Percentiles rank a stretch among this genome's conserved stretches.
Evolutionary conservation across 371 early-diverging fungal species (phyloP).

Genomic region (Rhizopus arrhizus): DNA sequence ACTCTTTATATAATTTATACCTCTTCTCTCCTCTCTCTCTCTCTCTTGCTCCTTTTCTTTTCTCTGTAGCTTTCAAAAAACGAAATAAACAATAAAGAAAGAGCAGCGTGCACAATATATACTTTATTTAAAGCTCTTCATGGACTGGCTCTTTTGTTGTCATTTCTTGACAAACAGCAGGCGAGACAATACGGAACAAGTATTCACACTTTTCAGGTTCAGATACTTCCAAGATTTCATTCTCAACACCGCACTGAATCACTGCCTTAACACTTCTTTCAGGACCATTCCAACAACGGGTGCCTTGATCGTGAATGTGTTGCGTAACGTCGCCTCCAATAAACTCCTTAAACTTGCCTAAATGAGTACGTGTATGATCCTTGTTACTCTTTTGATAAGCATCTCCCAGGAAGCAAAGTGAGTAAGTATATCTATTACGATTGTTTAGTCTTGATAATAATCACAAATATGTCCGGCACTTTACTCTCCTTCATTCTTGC

Average conservation of each 20-base stretch:
- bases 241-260: slow-evolving; percentile 70
- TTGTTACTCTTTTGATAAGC: slow-evolving; percentile 75
- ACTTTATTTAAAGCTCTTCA: slow-evolving; percentile 23
- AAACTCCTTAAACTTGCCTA: slow-evolving; percentile 63
- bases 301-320: slow-evolving; percentile 73
- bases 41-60: background rate
- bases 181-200: slow-evolving; percentile 65
- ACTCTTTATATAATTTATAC: background rate
- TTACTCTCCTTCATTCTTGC: slow-evolving; percentile 73
- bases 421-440: slow-evolving; percentile 72
- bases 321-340: slow-evolving; percentile 32
- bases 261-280: slow-evolving; percentile 60
- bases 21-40: background rate
- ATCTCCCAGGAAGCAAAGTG: slow-evolving; percentile 77
- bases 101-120: background rate
- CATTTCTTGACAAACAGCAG: slow-evolving; percentile 70
- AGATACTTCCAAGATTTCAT: slow-evolving; percentile 67
- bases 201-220: slow-evolving; percentile 97
- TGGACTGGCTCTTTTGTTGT: slow-evolving; percentile 15
- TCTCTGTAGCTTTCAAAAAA: background rate
- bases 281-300: slow-evolving; percentile 94
- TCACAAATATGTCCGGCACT: background rate
- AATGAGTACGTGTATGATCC: slow-evolving; percentile 54
- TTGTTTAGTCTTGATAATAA: background rate
- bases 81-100: too few relatives aligned